Base-by-base conservation (phyloP, 768 basidiomycete genomes). In the Infundibulicybe gibba region DNA sequence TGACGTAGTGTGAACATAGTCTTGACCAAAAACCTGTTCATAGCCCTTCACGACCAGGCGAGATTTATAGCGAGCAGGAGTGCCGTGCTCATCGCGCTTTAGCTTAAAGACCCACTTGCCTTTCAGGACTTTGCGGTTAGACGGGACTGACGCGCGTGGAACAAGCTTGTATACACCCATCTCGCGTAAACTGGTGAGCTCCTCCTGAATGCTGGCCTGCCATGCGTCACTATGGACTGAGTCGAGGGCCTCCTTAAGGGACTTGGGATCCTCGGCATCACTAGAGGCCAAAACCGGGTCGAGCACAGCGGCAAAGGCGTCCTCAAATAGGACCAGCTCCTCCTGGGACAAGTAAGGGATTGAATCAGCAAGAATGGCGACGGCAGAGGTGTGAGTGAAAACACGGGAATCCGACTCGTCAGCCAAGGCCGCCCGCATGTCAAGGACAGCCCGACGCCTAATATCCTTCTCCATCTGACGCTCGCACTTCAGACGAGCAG, bases 11-110 rank as follows among this genome's bases (percentile, higher is more conserved):
- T 60, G 39, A 35, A 39, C 40, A 49, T 56, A 64, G 45, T 65
- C 60, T 20, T 54, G 17, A 10, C 63, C 59, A 3, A 41, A 45
- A 2, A 63, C 49, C 42, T 71, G 69, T 0, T 57, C 43, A 52
- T 55, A 67, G 0, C 71, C 68, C 19, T 59, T 55, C 0, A 67
- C 63, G 19, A 61, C 56, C 13, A 66, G 57, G 5, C 68, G 46
- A 0, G 67, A 73, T 45, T 72, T 72, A 49, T 66, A 61, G 1
- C 57, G 46, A 2, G 35, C 35, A 15, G 66, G 45, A 1, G 41
- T 49, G 15, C 68, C 66, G 6, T 42, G 13, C 10, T 37, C 49
- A 45, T 71, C 56, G 14, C 48, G 45, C 49, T 74, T 73, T 3
- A 51, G 21, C 10, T 48, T 50, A 47, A 62, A 67, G 11, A 65